Percentiles rank a stretch among this genome's conserved stretches.
phyloP scores from a whole-genome alignment of 768 basidiomycete species.

The Pisolithus albus region DNA sequence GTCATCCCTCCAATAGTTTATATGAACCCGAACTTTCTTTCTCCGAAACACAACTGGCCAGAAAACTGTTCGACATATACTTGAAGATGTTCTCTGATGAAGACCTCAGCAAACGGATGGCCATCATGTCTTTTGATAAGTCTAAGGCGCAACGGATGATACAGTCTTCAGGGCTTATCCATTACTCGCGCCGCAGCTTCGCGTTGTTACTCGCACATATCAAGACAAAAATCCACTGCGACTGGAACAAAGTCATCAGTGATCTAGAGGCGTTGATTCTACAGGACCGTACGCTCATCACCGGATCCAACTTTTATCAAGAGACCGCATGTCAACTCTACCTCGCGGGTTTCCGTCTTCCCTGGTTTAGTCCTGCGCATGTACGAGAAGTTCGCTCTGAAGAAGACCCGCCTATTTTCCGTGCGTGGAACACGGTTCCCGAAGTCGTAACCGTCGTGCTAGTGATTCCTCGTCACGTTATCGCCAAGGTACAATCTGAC shows the following conservation, averaged over 20 bases:
- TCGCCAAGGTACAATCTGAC: conserved; percentile 15
- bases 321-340: conserved; percentile 44
- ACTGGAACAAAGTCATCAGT: conserved; percentile 41
- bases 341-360: conserved; percentile 26
- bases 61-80: conserved; percentile 21
- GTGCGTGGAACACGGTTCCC: conserved; percentile 25
- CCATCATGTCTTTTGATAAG: conserved; percentile 1
- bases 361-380: conserved; percentile 6
- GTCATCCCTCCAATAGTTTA: background rate
- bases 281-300: conserved; percentile 13
- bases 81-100: conserved; percentile 26
- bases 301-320: conserved; percentile 33
- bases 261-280: conserved; percentile 17
- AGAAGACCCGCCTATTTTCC: conserved; percentile 19
- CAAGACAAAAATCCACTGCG: conserved; percentile 27
- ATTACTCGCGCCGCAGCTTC: conserved; percentile 46
- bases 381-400: conserved; percentile 5
- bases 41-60: conserved; percentile 17
- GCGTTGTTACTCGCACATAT: conserved; percentile 38
- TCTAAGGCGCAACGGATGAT: background rate
- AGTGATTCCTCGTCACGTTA: conserved; percentile 24
- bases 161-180: conserved; percentile 21
- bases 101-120: conserved; percentile 10
- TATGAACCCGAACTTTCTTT: conserved; percentile 6
- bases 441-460: conserved; percentile 27